phyloP scores from a whole-genome alignment of 2,329 filamentous ascomycete species.

The Curvularia lunata region DNA sequence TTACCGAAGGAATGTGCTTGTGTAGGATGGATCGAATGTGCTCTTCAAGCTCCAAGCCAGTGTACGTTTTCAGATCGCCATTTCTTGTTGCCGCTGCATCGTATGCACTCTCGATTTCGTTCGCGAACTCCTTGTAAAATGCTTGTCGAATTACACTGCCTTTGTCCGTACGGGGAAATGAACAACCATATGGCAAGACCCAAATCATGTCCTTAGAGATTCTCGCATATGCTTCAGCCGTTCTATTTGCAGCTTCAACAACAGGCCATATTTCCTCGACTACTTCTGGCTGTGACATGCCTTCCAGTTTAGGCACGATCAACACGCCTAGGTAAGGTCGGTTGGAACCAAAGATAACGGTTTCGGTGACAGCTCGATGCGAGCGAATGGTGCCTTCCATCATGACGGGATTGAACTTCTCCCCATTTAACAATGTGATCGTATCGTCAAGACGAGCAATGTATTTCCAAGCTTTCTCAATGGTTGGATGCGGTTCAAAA shows the following conservation, averaged over 20 bases:
- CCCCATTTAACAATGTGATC: slow-evolving; percentile 57
- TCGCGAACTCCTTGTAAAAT: slow-evolving; percentile 58
- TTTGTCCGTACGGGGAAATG: slow-evolving; percentile 63
- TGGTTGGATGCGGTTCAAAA: slow-evolving; percentile 55
- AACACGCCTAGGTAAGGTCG: slow-evolving; percentile 60
- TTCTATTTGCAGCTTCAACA: slow-evolving; percentile 58
- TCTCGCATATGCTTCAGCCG: slow-evolving; percentile 60
- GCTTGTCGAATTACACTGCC: slow-evolving; percentile 62
- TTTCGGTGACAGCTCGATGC: slow-evolving; percentile 60
- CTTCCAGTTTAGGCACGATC: slow-evolving; percentile 53
- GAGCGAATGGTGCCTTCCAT: slow-evolving; percentile 63
- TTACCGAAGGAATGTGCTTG: slow-evolving; percentile 20
- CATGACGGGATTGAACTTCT: slow-evolving; percentile 57
- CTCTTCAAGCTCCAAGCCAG: slow-evolving; percentile 1
- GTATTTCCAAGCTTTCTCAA: slow-evolving; percentile 55
- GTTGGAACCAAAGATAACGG: slow-evolving; percentile 63
- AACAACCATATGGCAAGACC: slow-evolving; percentile 54
- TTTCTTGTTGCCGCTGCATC: slow-evolving; percentile 32
- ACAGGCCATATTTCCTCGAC: slow-evolving; percentile 58
- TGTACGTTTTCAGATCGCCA: not conserved
- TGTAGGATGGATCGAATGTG: slow-evolving; percentile 28
- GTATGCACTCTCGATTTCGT: slow-evolving; percentile 57
- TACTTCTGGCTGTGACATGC: not conserved
- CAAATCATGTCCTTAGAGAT: slow-evolving; percentile 62
- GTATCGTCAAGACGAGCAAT: slow-evolving; percentile 56